phyloP scores from a whole-genome alignment of 2,329 filamentous ascomycete genomes.

The Phyllosticta citrichinensis region DNA sequence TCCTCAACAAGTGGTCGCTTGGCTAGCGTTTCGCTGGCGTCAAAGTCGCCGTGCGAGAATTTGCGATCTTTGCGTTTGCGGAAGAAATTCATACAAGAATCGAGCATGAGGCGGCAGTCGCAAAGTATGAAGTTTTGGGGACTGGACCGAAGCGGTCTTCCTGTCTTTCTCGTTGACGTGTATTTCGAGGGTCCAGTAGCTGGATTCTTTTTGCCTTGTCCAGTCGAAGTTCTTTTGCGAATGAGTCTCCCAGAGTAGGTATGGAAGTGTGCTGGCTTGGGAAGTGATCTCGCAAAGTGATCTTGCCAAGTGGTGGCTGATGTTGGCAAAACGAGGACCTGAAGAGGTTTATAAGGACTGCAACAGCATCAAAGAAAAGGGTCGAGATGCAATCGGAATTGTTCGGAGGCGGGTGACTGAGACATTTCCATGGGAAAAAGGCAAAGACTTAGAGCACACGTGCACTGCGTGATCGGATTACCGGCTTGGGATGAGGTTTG shows the following conservation, averaged over 20 bases:
- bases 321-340: background rate
- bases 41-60: background rate
- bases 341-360: background rate
- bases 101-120: background rate
- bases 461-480: background rate
- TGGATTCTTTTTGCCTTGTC: too few species aligned
- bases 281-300: background rate
- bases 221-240: background rate
- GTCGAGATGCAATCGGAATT: background rate
- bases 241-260: too few species aligned
- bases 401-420: background rate
- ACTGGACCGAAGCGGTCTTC: background rate
- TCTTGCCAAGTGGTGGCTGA: background rate
- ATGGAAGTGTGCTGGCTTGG: background rate
- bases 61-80: background rate
- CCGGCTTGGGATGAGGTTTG: background rate
- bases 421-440: background rate
- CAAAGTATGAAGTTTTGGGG: background rate
- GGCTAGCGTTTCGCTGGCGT: background rate
- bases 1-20: background rate
- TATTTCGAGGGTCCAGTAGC: too few species aligned
- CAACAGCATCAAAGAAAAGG: background rate
- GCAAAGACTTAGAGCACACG: background rate
- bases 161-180: too few species aligned
- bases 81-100: background rate